Conservation (phyloP, 2,329 filamentous ascomycete genomes). For the Samsoniella hepiali region DNA sequence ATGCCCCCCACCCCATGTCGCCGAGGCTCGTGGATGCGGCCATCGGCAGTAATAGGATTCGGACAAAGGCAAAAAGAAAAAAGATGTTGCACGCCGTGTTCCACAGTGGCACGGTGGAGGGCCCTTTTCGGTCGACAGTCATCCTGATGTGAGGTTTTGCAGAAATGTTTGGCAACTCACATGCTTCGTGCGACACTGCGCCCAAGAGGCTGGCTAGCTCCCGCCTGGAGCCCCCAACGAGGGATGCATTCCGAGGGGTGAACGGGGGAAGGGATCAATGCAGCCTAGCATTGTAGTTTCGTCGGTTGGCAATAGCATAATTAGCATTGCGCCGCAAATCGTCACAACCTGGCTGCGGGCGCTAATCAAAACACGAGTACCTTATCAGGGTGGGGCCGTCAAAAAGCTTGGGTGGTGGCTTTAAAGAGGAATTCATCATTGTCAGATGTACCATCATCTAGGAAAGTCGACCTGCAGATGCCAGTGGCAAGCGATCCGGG, state of each 20-base stretch:
- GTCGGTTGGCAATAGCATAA: neutral
- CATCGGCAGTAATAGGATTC: neutral
- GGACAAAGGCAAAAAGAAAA: neutral
- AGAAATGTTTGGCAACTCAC: conserved; percentile 2
- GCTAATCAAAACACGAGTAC: neutral
- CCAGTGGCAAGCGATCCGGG: no score
- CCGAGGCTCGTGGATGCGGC: conserved; percentile 1
- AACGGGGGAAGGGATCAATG: neutral
- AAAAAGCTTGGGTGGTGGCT: neutral
- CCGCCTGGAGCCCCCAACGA: neutral
- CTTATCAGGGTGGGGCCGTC: neutral
- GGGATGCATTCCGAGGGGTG: neutral
- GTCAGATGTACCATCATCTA: neutral
- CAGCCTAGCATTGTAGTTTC: neutral
- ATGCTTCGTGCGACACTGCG: neutral
- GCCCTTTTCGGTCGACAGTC: neutral
- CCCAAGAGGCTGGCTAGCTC: neutral
- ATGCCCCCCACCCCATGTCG: neutral
- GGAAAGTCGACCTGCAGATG: no score
- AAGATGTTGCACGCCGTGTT: neutral
- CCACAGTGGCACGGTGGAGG: neutral
- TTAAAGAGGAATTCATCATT: neutral
- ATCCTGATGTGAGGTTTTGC: neutral
- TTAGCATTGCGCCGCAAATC: neutral
- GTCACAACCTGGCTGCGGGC: neutral